Percentiles rank a stretch among this genome's conserved stretches.
Evolutionary conservation across 2,329 filamentous ascomycete species (phyloP).

Genomic region (Juglanconis oblonga): DNA sequence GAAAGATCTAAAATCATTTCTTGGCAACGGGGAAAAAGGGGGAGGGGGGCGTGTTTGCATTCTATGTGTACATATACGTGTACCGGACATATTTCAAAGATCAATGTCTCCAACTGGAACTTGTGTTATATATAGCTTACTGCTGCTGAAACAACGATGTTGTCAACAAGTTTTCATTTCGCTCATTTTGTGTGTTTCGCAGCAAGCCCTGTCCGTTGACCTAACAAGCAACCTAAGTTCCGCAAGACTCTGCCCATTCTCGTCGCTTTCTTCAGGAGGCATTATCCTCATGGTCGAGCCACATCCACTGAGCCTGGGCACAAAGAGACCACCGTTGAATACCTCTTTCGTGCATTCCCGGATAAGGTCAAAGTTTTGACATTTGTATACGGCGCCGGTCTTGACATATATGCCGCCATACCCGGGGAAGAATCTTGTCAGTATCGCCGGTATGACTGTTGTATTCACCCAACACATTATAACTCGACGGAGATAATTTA

Average conservation of each 20-base stretch:
- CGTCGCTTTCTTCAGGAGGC: not conserved
- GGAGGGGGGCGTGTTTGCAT: not conserved
- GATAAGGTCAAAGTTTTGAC: not conserved
- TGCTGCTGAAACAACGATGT: too few relatives aligned
- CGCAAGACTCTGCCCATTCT: not conserved
- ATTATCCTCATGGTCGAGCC: not conserved
- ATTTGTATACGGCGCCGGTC: not conserved
- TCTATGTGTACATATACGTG: not conserved
- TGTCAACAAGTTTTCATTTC: not conserved
- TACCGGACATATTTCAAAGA: not conserved
- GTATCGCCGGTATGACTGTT: not conserved
- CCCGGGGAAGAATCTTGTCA: not conserved
- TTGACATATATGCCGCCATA: not conserved
- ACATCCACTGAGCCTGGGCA: not conserved
- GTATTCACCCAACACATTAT: not conserved
- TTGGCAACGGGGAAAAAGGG: not conserved
- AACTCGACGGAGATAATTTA: not conserved
- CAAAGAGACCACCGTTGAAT: not conserved
- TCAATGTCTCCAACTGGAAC: not conserved
- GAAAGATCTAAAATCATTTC: conserved; percentile 32
- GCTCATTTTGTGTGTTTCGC: not conserved
- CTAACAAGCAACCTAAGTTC: too few relatives aligned
- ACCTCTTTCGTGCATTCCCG: not conserved
- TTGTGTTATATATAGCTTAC: not conserved
- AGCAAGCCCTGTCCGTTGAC: not conserved